Evolutionary conservation across 768 basidiomycete species (phyloP), one percentile per base, ranked within the genome.

Genomic region (Rossbeevera mucosa): DNA sequence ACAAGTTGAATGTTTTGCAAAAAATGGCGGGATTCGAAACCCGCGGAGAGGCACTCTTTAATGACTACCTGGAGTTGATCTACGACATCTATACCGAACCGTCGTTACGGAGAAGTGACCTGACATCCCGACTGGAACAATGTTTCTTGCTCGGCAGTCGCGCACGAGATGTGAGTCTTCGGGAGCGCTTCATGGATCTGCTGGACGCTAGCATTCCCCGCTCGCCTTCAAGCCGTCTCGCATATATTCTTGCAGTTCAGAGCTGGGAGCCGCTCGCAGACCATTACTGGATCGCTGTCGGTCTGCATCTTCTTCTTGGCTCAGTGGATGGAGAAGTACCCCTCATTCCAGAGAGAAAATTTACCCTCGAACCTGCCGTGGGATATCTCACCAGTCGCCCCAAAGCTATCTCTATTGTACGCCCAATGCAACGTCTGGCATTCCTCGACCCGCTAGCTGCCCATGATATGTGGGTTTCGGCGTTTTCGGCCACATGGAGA

Each of bases 71-170:
- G 59, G 85, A 88, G 56, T 77, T 98, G 54, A 88, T 99, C 51
- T 86, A 91, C 64, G 92, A 94, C 54, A 94, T 99, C 62, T 99
- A 97, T 73, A 91, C 86, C 6, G 88, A 94, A 41, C 85, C 91
- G 16, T 71, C 74, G 4, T 73, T 99, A 42, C 86, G 92, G 38
- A 83, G 94, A 40, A 95, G 91, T 51, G 96, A 99, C 58, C 76
- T 99, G 55, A 99, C 96, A 2, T 86, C 89, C 38, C 84, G 94
- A 11, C 78, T 99, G 16, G 96, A 99, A 64, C 86, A 89, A 25
- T 86, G 94, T 1, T 99, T 97, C 75, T 76, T 98, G 30, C 76
- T 97, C 25, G 96, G 95, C 5, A 93, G 91, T 67, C 83, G 91
- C 26, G 86, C 89, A 2, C 80, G 85, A 57, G 93, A 97, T 64